Conservation (phyloP, 441 rosid species). For the Aleurites moluccanus region DNA sequence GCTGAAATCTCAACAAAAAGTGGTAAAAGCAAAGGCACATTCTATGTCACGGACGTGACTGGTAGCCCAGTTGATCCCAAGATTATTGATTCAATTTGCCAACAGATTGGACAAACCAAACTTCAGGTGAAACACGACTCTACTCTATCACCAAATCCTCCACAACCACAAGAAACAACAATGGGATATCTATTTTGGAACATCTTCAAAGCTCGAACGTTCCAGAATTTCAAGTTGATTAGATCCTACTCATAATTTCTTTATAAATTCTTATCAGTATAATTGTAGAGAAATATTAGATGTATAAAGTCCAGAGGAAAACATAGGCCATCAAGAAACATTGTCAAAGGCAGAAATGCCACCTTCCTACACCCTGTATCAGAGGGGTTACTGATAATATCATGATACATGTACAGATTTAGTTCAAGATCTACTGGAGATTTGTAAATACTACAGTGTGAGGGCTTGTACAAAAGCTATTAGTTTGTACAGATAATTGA, state of each 20-base stretch:
- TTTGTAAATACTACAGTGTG: conserved; percentile 17
- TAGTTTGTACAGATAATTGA: conserved; percentile 24
- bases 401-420: conserved; percentile 23
- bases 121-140: conserved; percentile 61
- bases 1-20: conserved; percentile 75
- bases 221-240: conserved; percentile 55
- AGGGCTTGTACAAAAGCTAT: conserved; percentile 26
- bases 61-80: conserved; percentile 69
- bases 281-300: conserved; percentile 32
- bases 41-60: conserved; percentile 78
- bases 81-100: conserved; percentile 61
- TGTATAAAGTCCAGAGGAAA: conserved; percentile 21
- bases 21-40: conserved; percentile 67
- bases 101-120: conserved; percentile 54
- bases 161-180: conserved; percentile 52
- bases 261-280: conserved; percentile 8
- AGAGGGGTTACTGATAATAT: conserved; percentile 7
- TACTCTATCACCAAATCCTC: conserved; percentile 31
- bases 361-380: neutral
- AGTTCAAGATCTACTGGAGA: conserved; percentile 15
- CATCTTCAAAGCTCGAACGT: conserved; percentile 64
- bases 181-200: conserved; percentile 56
- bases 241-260: conserved; percentile 47
- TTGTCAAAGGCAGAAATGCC: conserved; percentile 13
- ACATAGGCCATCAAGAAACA: conserved; percentile 2